These are phyloP conservation scores for Ophiocordyceps camponoti-floridani DNA, from an alignment of 2,329 filamentous ascomycete species.

Conservation along the genomic window DNA sequence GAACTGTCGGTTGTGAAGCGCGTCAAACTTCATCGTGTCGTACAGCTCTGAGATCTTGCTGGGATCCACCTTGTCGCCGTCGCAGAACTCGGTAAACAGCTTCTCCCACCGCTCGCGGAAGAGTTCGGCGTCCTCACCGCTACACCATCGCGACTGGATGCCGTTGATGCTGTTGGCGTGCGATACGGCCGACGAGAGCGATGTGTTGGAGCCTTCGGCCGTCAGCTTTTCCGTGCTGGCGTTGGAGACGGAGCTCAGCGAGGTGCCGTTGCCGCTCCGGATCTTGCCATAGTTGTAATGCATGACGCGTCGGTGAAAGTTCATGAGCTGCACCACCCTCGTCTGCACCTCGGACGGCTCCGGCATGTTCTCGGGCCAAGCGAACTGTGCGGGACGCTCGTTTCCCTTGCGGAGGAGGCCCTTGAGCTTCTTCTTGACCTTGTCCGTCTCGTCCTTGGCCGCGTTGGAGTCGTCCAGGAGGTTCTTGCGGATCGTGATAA, in stretches of 20 bases:
- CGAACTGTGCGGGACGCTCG: constrained; percentile 83
- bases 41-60: constrained; percentile 98
- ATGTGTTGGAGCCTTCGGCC: constrained; percentile 21
- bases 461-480: constrained; percentile 94
- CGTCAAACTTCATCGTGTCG: constrained; percentile 99
- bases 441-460: constrained; percentile 98
- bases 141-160: constrained; percentile 90
- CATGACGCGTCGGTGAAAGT: constrained; percentile 92
- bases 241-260: constrained; percentile 38
- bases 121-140: constrained; percentile 81
- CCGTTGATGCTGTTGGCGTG: constrained; percentile 44
- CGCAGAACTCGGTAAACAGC: constrained; percentile 88
- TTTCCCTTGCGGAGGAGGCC: constrained; percentile 80
- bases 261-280: constrained; percentile 46
- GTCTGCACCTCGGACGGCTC: constrained; percentile 88
- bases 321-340: constrained; percentile 89
- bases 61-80: constrained; percentile 93
- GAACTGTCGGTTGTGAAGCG: constrained; percentile 88
- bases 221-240: constrained; percentile 26
- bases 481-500: constrained; percentile 84
- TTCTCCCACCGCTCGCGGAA: constrained; percentile 98
- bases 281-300: constrained; percentile 79
- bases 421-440: constrained; percentile 99
- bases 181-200: constrained; percentile 31
- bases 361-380: constrained; percentile 91